These are phyloP conservation scores for Thymus quinquecostatus DNA, from an alignment of 257 asterid species.

Conservation along the genomic window DNA sequence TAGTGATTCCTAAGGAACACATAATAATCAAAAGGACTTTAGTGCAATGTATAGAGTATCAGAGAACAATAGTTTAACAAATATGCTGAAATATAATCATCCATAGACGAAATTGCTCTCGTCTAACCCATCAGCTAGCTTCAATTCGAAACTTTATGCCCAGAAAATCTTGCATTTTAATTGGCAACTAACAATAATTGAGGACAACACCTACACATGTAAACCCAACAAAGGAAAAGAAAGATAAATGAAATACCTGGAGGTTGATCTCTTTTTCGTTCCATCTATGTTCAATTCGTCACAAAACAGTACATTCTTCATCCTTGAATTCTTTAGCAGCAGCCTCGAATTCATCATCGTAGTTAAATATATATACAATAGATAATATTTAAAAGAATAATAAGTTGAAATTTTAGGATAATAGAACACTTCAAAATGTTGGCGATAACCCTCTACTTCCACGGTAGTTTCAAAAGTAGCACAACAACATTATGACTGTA, in stretches of 20 bases:
- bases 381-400: background rate
- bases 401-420: background rate
- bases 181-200: background rate
- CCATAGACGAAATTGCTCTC: no score
- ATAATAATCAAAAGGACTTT: constrained; percentile 11
- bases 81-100: background rate
- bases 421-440: background rate
- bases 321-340: background rate
- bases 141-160: no score
- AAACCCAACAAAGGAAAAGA: background rate
- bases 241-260: constrained; percentile 56
- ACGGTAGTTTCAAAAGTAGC: background rate
- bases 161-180: no score
- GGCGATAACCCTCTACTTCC: background rate
- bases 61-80: background rate
- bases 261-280: constrained; percentile 95
- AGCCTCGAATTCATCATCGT: background rate
- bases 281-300: constrained; percentile 41
- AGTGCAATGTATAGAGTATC: constrained; percentile 58
- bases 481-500: constrained; percentile 22
- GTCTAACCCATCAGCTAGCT: no score
- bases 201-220: background rate
- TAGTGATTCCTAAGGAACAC: constrained; percentile 20
- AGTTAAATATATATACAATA: background rate
- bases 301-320: background rate